Conservation (phyloP, 1,284 basidiomycete species). For the Ustilago shanxiensis region DNA sequence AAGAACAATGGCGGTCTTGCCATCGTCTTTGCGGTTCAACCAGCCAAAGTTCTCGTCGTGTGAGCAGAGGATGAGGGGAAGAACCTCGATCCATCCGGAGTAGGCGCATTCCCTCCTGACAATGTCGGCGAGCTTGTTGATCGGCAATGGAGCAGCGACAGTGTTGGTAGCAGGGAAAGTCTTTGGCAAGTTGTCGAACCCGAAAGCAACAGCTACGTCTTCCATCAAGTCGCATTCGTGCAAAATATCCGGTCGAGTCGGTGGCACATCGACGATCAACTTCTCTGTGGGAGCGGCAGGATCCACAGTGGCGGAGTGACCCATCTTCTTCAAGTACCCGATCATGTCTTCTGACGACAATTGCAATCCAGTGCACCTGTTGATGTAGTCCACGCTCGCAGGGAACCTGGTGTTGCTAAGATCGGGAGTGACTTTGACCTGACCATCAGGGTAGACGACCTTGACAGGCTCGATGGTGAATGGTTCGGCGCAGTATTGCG, state of each 20-base stretch:
- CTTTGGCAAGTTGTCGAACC: conserved; percentile 94
- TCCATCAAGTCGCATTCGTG: conserved; percentile 99
- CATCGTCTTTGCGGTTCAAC: conserved; percentile 87
- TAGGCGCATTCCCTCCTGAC: conserved; percentile 90
- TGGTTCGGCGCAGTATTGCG: conserved; percentile 91
- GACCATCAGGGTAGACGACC: conserved; percentile 73
- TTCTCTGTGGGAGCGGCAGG: conserved; percentile 74
- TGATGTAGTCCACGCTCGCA: conserved; percentile 91
- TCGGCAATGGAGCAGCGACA: conserved; percentile 88
- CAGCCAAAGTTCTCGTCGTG: conserved; percentile 97
- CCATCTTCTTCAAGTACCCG: conserved; percentile 81
- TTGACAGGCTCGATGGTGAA: conserved; percentile 74
- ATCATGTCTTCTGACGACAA: conserved; percentile 78
- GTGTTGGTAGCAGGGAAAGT: conserved; percentile 95
- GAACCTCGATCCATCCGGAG: conserved; percentile 94
- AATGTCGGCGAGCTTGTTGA: conserved; percentile 91
- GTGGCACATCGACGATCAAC: conserved; percentile 82
- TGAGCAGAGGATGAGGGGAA: conserved; percentile 96
- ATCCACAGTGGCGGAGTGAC: conserved; percentile 61
- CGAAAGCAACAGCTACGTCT: conserved; percentile 96
- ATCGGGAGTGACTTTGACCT: conserved; percentile 82
- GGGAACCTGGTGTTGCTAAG: conserved; percentile 79
- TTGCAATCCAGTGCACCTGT: conserved; percentile 89
- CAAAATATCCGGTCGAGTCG: conserved; percentile 94
- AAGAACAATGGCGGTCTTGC: conserved; percentile 84